Base-by-base conservation (phyloP, 345 rosid species). In the Citrus glauca region DNA sequence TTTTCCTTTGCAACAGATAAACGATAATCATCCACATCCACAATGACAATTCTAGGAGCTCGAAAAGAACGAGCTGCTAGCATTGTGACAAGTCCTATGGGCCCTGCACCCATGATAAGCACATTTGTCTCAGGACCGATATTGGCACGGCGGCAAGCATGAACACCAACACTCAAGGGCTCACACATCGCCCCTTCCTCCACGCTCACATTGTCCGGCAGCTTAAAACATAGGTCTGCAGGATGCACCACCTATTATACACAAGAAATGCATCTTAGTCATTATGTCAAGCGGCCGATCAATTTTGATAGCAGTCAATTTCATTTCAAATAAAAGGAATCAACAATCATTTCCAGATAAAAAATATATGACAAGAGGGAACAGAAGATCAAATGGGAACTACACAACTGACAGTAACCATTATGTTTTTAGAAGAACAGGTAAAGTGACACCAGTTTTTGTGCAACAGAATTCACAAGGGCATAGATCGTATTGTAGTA, bases 101-200 rank as follows among this genome's bases (percentile, higher is more conserved):
- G 98, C 48, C 99, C 99, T 32, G 98, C 93, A 57, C 97, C 98
- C 88, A 92, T 86, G 55, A 96, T 77, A 82, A 96, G 82, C 0
- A 92, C 90, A 24, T 80, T 92, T 32, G 93, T 91, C 75, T 88
- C 93, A 1, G 97, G 97, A 67, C 93, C 90, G 70, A 91, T 78
- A 72, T 85, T 77, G 42, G 99, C 99, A 62, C 95, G 87, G 33
- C 97, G 93, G 79, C 99, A 96, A 57, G 99, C 97, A 63, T 96
- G 97, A 19, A 96, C 98, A 53, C 98, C 97, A 56, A 92, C 94
- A 78, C 98, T 96, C 33, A 94, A 83, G 53, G 97, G 98, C 77
- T 96, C 99, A 73, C 99, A 94, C 98, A 96, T 92, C 68, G 97
- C 95, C 75, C 97, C 97, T 88, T 94, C 99, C 82, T 96, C 99